A percentile compares a stretch with the other conserved stretches of the same genome.
phyloP scores from a whole-genome alignment of 257 asterid species.

The Salvia splendens region DNA sequence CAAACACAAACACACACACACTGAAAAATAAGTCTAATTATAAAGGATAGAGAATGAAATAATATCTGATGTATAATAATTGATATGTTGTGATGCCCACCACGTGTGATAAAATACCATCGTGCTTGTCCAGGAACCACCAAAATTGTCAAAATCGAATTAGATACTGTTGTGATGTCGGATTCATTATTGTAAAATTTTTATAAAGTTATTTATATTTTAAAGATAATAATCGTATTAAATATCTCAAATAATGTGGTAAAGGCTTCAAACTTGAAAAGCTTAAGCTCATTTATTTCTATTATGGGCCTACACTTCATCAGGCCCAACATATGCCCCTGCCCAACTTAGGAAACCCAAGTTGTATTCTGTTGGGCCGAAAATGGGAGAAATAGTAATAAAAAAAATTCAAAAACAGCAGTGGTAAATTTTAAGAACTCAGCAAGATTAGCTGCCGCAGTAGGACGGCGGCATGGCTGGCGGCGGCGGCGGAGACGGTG shows the following conservation, averaged over 20 bases:
- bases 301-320: not conserved
- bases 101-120: not conserved
- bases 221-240: not conserved
- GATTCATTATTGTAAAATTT: not conserved
- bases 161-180: not conserved
- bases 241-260: not conserved
- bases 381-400: not conserved
- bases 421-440: not conserved
- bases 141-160: not conserved
- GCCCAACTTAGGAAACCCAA: not conserved
- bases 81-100: not conserved
- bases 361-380: not conserved
- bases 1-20: no score
- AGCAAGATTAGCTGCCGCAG: constrained; percentile 3
- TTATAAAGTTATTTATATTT: not conserved
- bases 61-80: constrained; percentile 7
- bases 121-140: not conserved
- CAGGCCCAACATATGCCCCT: not conserved
- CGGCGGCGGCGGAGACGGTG: constrained; percentile 17
- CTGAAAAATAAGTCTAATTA: no score
- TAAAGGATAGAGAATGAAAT: not conserved
- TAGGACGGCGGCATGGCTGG: constrained; percentile 34
- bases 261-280: not conserved
- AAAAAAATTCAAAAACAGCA: no score
- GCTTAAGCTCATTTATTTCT: not conserved